A percentile compares a stretch with the other conserved stretches of the same genome.
phyloP scores from a whole-genome alignment of 345 rosid species.

The Salix koriyanagi region DNA sequence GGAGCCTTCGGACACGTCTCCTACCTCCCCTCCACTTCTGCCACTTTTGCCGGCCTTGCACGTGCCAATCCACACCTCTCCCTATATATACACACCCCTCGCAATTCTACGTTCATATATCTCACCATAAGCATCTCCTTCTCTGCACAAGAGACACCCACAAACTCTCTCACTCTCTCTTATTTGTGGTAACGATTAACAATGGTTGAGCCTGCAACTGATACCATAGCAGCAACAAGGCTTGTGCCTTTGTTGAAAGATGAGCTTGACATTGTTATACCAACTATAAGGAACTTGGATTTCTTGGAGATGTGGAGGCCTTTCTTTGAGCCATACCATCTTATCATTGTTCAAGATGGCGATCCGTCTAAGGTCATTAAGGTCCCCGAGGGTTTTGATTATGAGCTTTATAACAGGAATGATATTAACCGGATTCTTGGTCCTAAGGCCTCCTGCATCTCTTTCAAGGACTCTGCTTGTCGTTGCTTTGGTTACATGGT shows the following conservation, averaged over 20 bases:
- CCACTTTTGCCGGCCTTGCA: conserved; percentile 15
- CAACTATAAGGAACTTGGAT: conserved; percentile 88
- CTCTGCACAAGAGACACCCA: background rate
- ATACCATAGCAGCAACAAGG: conserved; percentile 34
- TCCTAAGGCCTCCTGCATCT: conserved; percentile 91
- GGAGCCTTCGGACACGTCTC: conserved; percentile 13
- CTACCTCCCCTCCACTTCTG: conserved; percentile 9
- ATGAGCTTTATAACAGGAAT: conserved; percentile 87
- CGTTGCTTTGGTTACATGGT: conserved; percentile 98
- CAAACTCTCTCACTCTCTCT: background rate
- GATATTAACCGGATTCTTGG: conserved; percentile 84
- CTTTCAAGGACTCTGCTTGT: conserved; percentile 96
- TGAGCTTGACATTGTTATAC: conserved; percentile 91
- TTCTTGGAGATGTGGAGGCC: conserved; percentile 99
- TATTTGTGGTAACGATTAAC: background rate
- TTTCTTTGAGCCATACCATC: conserved; percentile 84
- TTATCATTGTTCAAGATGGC: conserved; percentile 94
- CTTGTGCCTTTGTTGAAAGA: conserved; percentile 45
- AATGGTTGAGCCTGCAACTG: conserved; percentile 55
- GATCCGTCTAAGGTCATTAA: conserved; percentile 76
- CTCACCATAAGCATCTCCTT: background rate
- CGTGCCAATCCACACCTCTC: conserved; percentile 13
- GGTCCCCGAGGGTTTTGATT: conserved; percentile 89
- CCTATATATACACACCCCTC: background rate
- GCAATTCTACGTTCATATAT: background rate